Percentiles rank a stretch among this genome's conserved stretches.
These are phyloP conservation scores for Boletus eberwhitei DNA, from an alignment of 768 basidiomycete genomes.

Conservation along the genomic window DNA sequence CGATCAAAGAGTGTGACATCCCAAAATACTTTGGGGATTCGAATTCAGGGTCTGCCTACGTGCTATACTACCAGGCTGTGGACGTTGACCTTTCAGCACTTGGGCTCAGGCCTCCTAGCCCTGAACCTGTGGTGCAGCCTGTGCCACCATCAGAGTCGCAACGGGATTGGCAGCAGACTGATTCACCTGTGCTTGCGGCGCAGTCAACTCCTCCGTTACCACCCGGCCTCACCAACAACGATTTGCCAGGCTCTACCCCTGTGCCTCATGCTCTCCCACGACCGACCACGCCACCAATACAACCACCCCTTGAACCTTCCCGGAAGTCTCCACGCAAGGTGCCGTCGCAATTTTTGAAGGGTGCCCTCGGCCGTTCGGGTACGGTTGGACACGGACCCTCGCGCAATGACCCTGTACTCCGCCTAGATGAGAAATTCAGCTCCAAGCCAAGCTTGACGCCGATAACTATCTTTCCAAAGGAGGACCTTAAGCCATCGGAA, in stretches of 20 bases:
- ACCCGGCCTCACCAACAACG: conserved; percentile 36
- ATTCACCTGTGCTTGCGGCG: conserved; percentile 26
- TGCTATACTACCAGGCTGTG: conserved; percentile 93
- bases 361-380: conserved; percentile 12
- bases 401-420: conserved; percentile 19
- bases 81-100: conserved; percentile 76
- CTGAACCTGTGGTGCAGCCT: conserved; percentile 18
- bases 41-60: conserved; percentile 85
- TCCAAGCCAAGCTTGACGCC: conserved; percentile 12
- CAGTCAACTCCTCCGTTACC: conserved; percentile 31
- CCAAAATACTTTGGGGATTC: conserved; percentile 93
- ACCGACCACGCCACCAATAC: conserved; percentile 20
- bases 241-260: conserved; percentile 15
- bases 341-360: conserved; percentile 18
- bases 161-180: conserved; percentile 13
- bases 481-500: conserved; percentile 24
- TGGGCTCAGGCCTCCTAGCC: conserved; percentile 50
- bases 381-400: conserved; percentile 13
- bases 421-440: conserved; percentile 26
- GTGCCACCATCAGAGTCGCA: conserved; percentile 13
- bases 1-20: conserved; percentile 87
- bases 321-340: conserved; percentile 26
- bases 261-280: conserved; percentile 18
- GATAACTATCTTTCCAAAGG: conserved; percentile 18
- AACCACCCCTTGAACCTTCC: conserved; percentile 8